Evolutionary conservation across 2,329 filamentous ascomycete species (phyloP), one percentile per base, ranked within the genome.

Genomic region (Fusarium sp.): DNA sequence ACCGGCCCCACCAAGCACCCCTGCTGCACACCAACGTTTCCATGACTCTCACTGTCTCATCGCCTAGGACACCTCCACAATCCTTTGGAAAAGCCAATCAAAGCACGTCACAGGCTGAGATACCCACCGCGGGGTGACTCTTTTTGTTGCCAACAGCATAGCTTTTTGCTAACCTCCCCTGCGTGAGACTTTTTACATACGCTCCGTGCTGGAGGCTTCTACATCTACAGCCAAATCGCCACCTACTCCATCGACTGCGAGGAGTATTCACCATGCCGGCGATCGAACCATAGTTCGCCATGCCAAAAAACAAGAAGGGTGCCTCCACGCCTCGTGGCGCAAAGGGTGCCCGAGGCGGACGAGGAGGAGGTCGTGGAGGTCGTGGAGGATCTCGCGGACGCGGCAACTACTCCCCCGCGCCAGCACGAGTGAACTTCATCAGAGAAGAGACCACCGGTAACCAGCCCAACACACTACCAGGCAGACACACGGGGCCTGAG

Each of bases 291-390:
- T 53, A 64, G 58, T 16, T 9, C 29, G 44, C 20, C 18, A 76
- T 76, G 74, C 42, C 65, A 8, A 73, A 64, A 58, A 75, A 72
- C 27, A 76, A 74, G 58, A 75, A 68, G 58, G 74, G 71, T 44
- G 46, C 65, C 40, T 51, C 68, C 6, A 42, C 68, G 31, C 61
- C 65, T 10, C 64, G 71, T 58, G 69, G 73, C 46, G 63, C 58
- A 53, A 69, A 64, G 58, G 62, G 64, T 18, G 61, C 44, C 38
- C 67, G 69, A 53, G 72, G 72, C 16, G 69, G 64, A 29, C 60
- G 68, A 61, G 67, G 68, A 61, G 67, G 69, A 51, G 61, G 62
- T 7, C 62, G 69, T 50, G 66, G 66, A 13, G 70, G 65, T 13
- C 65, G 62, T 49, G 64, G 58, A 54, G 53, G 51, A 4, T 59